Percentiles rank a stretch among this genome's conserved stretches.
Evolutionary conservation across 768 basidiomycete species (phyloP).

Genomic region (Exidia glandulosa): DNA sequence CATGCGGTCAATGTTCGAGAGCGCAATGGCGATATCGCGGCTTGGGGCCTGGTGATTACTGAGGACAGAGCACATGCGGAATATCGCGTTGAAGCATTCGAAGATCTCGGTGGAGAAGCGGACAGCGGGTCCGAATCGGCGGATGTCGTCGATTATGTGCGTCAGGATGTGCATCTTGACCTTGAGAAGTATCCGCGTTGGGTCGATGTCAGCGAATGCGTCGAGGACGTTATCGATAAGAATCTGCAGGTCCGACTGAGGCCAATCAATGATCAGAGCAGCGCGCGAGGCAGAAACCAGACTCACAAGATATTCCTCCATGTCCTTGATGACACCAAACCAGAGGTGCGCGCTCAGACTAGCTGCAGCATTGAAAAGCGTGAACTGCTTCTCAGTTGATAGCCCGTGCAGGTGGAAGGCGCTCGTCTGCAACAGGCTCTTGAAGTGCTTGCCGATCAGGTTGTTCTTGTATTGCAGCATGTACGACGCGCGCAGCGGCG

Average conservation of each 20-base stretch:
- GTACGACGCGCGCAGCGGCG: constrained; percentile 18
- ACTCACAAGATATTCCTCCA: too few species aligned
- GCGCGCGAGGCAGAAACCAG: not conserved
- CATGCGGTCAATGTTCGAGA: not conserved
- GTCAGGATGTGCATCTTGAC: not conserved
- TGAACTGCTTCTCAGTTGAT: not conserved
- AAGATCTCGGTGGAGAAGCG: not conserved
- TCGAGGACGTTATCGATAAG: not conserved
- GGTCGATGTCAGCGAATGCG: not conserved
- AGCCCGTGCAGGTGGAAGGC: not conserved
- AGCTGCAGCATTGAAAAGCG: constrained; percentile 6
- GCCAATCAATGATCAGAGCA: too few species aligned
- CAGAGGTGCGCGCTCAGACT: not conserved
- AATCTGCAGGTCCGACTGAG: not conserved
- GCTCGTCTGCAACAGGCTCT: constrained; percentile 8
- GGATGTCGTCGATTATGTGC: not conserved
- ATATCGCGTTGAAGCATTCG: not conserved
- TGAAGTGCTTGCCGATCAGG: constrained; percentile 24
- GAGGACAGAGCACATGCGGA: not conserved
- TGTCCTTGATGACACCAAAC: not conserved
- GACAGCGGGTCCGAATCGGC: not conserved
- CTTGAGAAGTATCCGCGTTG: not conserved
- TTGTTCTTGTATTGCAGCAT: constrained; percentile 19
- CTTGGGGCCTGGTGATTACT: not conserved
- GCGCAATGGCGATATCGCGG: not conserved